Conservation (phyloP, 163 green algal species). For the Volvox carteri region DNA sequence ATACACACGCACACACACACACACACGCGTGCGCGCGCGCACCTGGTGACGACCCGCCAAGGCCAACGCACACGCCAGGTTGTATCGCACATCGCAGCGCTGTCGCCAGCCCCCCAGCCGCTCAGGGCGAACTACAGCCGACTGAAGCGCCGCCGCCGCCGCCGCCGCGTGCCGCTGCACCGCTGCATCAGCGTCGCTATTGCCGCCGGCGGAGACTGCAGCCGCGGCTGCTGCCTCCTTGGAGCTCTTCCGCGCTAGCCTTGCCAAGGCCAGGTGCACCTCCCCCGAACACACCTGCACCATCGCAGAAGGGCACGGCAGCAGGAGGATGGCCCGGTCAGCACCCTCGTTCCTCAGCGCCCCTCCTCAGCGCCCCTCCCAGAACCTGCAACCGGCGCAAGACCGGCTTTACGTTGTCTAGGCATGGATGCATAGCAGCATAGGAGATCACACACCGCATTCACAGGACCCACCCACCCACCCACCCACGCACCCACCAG, state of each 20-base stretch:
- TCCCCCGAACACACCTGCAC: constrained; percentile 70
- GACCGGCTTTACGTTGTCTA: too few relatives aligned
- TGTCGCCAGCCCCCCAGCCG: constrained; percentile 67
- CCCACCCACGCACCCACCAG: constrained; percentile 58
- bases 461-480: too few relatives aligned
- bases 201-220: neutral
- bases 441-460: too few relatives aligned
- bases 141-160: constrained; percentile 29
- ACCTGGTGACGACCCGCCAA: constrained; percentile 47
- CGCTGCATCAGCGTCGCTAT: neutral
- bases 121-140: constrained; percentile 65
- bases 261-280: constrained; percentile 59
- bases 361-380: too few relatives aligned
- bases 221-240: constrained; percentile 17
- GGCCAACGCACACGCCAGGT: constrained; percentile 71
- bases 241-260: constrained; percentile 5
- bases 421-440: too few relatives aligned
- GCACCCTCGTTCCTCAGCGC: too few relatives aligned
- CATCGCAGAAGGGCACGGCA: too few relatives aligned
- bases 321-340: too few relatives aligned
- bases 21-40: neutral
- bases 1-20: too few relatives aligned
- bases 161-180: neutral
- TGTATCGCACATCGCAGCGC: constrained; percentile 78
- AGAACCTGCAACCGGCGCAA: too few relatives aligned